A percentile compares a stretch with the other conserved stretches of the same genome.
Conservation (phyloP, 2,329 filamentous ascomycete genomes). For the Ophiostoma populinum region DNA sequence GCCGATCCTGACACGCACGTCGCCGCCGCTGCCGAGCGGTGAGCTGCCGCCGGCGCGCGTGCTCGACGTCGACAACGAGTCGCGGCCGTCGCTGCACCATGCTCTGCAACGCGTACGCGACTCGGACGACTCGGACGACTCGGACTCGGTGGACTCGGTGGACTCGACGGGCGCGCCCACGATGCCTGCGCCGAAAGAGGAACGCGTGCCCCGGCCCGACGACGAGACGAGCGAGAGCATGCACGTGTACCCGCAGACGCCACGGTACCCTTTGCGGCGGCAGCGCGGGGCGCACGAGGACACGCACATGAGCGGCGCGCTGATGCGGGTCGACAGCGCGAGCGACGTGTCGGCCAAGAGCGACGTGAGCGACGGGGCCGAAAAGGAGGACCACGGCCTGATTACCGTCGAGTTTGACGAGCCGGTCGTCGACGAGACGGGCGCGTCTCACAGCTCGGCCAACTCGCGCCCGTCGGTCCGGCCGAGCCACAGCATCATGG, state of each 20-base stretch:
- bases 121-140: neutral
- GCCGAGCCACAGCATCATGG: neutral
- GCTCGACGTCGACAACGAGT: neutral
- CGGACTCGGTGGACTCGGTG: no score
- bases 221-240: conserved; percentile 1
- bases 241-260: conserved; percentile 6
- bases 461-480: neutral
- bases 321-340: no score
- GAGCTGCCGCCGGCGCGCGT: neutral
- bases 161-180: no score
- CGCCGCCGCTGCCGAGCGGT: conserved; percentile 2
- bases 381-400: neutral
- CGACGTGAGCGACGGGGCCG: neutral
- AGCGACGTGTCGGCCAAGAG: no score
- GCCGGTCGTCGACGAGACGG: no score
- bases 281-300: neutral
- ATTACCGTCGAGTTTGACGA: conserved; percentile 1
- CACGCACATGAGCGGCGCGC: neutral
- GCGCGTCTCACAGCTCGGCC: neutral
- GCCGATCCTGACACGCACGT: conserved; percentile 3
- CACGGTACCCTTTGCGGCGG: neutral
- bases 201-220: neutral
- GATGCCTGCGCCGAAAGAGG: neutral
- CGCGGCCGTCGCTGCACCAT: no score
- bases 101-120: neutral